phyloP scores from a whole-genome alignment of 2,329 filamentous ascomycete genomes.

The Dactylellina haptotyla region DNA sequence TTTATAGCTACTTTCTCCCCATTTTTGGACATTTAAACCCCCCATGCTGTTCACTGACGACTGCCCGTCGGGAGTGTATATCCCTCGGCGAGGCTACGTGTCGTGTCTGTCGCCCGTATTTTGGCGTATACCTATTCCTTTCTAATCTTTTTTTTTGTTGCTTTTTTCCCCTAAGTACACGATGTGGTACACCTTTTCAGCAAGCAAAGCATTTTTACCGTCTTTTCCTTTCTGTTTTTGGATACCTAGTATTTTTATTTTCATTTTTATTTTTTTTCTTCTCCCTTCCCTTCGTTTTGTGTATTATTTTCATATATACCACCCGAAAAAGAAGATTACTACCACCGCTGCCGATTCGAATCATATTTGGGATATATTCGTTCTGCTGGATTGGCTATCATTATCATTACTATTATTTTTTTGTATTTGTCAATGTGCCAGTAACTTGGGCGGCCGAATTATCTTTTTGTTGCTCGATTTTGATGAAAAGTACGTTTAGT shows the following conservation, averaged over 20 bases:
- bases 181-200: constrained; percentile 18
- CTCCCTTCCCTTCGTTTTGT: not conserved
- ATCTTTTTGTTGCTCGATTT: no score
- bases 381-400: no score
- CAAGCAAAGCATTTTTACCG: constrained; percentile 25
- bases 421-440: no score
- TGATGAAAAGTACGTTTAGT: no score
- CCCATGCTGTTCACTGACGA: no score
- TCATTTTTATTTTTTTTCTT: not conserved
- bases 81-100: not conserved
- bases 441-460: no score
- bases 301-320: not conserved
- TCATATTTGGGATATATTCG: no score
- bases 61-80: no score
- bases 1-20: constrained; percentile 19
- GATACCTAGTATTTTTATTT: constrained; percentile 16
- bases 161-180: not conserved
- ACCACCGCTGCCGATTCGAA: not conserved
- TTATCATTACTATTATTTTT: no score
- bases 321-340: not conserved
- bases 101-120: not conserved
- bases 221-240: constrained; percentile 9
- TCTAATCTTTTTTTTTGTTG: constrained; percentile 17
- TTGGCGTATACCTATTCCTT: constrained; percentile 14
- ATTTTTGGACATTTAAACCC: not conserved